Evolutionary conservation across 148 eudicot species (phyloP).

Genomic region (Amaranthus palmeri): DNA sequence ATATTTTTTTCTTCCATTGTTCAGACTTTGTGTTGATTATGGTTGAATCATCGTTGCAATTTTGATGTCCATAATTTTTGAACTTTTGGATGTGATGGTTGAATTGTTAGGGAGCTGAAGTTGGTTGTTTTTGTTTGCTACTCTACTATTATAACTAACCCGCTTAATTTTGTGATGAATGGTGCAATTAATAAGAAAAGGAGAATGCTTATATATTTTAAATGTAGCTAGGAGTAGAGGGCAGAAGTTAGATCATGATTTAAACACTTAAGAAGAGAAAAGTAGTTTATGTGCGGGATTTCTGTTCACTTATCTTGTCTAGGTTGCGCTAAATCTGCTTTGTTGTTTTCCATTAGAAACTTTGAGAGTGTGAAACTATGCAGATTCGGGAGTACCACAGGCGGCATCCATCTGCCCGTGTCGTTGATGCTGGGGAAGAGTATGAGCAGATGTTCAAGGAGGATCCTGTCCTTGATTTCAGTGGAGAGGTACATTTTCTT

Average conservation of each 20-base stretch:
- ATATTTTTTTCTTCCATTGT: neutral
- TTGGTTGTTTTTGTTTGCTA: no score
- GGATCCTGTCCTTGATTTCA: constrained; percentile 82
- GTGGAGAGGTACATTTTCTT: constrained; percentile 69
- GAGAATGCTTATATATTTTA: no score
- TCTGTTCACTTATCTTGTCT: neutral
- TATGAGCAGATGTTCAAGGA: constrained; percentile 85
- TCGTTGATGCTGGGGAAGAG: constrained; percentile 68
- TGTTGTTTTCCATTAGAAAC: neutral
- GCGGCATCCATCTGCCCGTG: constrained; percentile 86
- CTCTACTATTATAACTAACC: no score
- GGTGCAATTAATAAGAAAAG: no score
- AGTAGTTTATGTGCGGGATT: neutral
- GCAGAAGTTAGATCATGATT: no score
- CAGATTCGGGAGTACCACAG: constrained; percentile 98
- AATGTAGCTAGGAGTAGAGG: no score
- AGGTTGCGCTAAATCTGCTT: neutral
- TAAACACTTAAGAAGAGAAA: neutral
- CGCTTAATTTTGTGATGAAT: no score
- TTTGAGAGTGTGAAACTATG: constrained; percentile 14
- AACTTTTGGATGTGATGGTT: neutral
- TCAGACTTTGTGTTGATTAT: no score
- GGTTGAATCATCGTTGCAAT: neutral
- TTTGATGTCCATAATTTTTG: neutral
- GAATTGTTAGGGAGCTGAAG: neutral